Percentiles rank a stretch among this genome's conserved stretches.
Evolutionary conservation across 352 stramenopile species (phyloP).

Genomic region (Globisporangium sylvaticum): DNA sequence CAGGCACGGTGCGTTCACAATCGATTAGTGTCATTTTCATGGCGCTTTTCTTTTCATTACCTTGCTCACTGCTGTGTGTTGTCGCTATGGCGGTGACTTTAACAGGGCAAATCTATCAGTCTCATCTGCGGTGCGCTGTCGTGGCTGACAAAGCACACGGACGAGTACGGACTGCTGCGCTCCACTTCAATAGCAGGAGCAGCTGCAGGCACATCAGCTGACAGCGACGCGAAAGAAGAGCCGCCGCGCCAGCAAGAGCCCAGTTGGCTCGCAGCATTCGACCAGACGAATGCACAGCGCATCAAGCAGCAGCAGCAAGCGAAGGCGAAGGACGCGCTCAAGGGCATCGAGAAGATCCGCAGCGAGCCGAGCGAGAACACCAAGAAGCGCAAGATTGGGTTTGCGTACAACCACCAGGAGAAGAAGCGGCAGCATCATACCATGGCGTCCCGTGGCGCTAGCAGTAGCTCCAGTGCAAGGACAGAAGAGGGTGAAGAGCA

Average conservation of each 20-base stretch:
- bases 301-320: slow-evolving; percentile 43
- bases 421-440: slow-evolving; percentile 30
- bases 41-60: background rate
- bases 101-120: slow-evolving; percentile 89
- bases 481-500: slow-evolving; percentile 41
- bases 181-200: slow-evolving; percentile 11
- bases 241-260: slow-evolving; percentile 30
- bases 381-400: slow-evolving; percentile 67
- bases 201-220: slow-evolving; percentile 8
- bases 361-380: slow-evolving; percentile 31
- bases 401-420: slow-evolving; percentile 65
- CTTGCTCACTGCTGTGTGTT: background rate
- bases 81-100: background rate
- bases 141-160: slow-evolving; percentile 77
- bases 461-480: too few relatives aligned
- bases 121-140: slow-evolving; percentile 87
- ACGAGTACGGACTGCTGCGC: slow-evolving; percentile 59
- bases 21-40: background rate
- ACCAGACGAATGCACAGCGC: slow-evolving; percentile 39
- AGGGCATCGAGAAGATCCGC: slow-evolving; percentile 55
- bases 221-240: background rate
- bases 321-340: slow-evolving; percentile 40
- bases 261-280: slow-evolving; percentile 59
- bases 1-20: slow-evolving; percentile 59
- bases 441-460: background rate